Conservation (phyloP, 768 basidiomycete genomes). For the Lentinula boryana region DNA sequence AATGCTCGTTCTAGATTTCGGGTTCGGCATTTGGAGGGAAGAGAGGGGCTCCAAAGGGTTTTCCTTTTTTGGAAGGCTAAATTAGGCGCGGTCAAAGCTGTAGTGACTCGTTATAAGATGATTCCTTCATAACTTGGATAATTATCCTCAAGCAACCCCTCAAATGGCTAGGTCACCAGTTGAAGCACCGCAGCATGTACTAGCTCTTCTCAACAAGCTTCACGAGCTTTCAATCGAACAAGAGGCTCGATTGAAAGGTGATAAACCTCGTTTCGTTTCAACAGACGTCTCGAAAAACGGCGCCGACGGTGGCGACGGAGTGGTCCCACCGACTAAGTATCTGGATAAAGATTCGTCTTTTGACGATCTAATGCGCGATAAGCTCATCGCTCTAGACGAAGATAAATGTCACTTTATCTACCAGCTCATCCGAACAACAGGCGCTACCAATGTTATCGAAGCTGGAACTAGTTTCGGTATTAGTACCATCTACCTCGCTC, state of each 20-base stretch:
- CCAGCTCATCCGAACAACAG: constrained; percentile 6
- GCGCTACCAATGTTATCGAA: constrained; percentile 7
- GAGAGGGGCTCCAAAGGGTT: too few relatives aligned
- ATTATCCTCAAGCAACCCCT: neutral
- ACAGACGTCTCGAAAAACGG: neutral
- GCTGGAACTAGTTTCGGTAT: constrained; percentile 9
- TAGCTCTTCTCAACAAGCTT: neutral
- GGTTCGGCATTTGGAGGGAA: neutral
- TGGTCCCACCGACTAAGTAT: neutral
- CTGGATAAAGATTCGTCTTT: neutral
- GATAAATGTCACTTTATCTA: constrained; percentile 8
- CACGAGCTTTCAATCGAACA: neutral
- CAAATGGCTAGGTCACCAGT: neutral
- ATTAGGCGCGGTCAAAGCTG: neutral
- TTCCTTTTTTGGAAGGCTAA: neutral
- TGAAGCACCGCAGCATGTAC: neutral
- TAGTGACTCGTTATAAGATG: neutral
- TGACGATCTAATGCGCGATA: neutral
- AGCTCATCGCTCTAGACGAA: constrained; percentile 9
- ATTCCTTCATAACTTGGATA: neutral
- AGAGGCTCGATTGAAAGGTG: neutral
- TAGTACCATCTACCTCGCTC: constrained; percentile 4
- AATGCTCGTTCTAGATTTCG: neutral
- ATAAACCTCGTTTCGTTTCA: neutral
- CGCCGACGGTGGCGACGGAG: neutral